Evolutionary conservation across 176 grass and related monocot genomes (phyloP).

Genomic region (Rhynchospora tenuis): DNA sequence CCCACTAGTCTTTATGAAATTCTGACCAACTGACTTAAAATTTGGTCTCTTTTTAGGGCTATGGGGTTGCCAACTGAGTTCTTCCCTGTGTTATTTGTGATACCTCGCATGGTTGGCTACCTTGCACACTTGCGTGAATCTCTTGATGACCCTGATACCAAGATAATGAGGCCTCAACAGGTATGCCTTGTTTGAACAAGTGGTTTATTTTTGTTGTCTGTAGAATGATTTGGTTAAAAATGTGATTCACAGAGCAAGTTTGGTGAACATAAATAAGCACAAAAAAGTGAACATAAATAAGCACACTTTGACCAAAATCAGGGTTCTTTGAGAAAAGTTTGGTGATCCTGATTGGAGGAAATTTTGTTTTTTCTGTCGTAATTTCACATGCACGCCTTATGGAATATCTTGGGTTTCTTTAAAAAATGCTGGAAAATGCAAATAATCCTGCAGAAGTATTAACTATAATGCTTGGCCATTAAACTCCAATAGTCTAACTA

Average conservation of each 20-base stretch:
- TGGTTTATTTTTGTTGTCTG: neutral
- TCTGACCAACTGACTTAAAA: neutral
- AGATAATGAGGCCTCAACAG: conserved; percentile 99
- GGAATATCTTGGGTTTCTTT: neutral
- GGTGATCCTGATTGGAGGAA: neutral
- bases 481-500: neutral
- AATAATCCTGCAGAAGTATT: neutral
- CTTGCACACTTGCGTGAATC: conserved; percentile 94
- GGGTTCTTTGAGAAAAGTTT: neutral
- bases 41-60: conserved; percentile 42
- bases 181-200: conserved; percentile 29
- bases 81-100: conserved; percentile 85
- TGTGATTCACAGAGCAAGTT: neutral
- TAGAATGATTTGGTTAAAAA: conserved; percentile 3
- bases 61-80: conserved; percentile 98
- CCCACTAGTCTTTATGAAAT: neutral
- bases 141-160: conserved; percentile 90
- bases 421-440: neutral
- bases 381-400: neutral
- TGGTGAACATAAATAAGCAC: neutral
- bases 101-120: conserved; percentile 96
- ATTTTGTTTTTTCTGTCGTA: neutral
- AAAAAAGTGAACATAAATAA: too few relatives aligned
- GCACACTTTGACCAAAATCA: neutral
- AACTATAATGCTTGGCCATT: too few relatives aligned